Evolutionary conservation across 192 early-diverging fungal genomes (phyloP).

Genomic region (Entomortierella parvispora): DNA sequence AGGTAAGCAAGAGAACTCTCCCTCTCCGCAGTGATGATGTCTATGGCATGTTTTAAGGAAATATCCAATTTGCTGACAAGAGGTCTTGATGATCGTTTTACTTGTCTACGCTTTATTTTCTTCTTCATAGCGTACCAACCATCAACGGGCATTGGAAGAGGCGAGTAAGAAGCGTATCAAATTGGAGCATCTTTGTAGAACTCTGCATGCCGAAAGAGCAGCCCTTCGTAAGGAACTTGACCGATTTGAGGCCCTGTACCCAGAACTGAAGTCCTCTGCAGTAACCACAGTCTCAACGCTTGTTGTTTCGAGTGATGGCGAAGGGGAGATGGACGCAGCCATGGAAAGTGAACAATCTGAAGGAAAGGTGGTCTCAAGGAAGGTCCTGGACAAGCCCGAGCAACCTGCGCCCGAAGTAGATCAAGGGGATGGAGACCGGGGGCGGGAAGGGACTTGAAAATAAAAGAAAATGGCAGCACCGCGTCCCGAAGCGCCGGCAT

Average conservation of each 20-base stretch:
- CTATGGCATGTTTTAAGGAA: neutral
- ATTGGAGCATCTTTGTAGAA: constrained; percentile 65
- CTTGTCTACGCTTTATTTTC: neutral
- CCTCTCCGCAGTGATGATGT: neutral
- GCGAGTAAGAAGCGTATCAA: constrained; percentile 59
- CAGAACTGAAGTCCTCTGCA: neutral
- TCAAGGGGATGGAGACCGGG: constrained; percentile 3
- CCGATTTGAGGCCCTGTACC: constrained; percentile 19
- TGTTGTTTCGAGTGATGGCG: too few species aligned
- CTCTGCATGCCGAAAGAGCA: constrained; percentile 60
- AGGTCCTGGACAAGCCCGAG: neutral
- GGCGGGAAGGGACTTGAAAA: neutral
- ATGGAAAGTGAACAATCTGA: too few species aligned
- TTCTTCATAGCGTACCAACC: constrained; percentile 53
- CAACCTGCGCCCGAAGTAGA: too few species aligned
- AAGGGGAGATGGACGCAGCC: too few species aligned
- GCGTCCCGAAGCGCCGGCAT: too few species aligned
- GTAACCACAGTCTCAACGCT: too few species aligned
- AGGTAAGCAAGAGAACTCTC: constrained; percentile 32
- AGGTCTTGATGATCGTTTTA: neutral
- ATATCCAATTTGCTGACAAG: neutral
- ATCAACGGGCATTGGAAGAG: constrained; percentile 58
- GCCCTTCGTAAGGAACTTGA: constrained; percentile 14
- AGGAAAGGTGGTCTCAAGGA: too few species aligned
- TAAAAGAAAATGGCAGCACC: neutral